phyloP scores from a whole-genome alignment of 2,329 filamentous ascomycete species.

The Trichoderma simmonsii region DNA sequence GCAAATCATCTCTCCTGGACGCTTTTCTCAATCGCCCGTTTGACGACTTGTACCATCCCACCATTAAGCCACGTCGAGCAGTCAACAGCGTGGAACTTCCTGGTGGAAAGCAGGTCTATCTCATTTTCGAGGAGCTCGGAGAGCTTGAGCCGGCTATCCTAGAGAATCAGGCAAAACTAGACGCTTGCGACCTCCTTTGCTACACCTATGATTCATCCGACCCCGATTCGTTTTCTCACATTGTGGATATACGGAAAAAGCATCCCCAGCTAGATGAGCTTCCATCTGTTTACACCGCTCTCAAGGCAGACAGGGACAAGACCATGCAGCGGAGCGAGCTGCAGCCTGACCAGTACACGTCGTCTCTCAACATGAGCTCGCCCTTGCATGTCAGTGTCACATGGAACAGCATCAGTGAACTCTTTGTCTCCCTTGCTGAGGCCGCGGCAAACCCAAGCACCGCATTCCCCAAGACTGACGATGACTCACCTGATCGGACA shows the following conservation, averaged over 20 bases:
- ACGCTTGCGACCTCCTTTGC: conserved; percentile 89
- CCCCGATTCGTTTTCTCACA: conserved; percentile 90
- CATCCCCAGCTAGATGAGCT: conserved; percentile 84
- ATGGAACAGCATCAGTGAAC: conserved; percentile 89
- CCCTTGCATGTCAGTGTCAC: conserved; percentile 93
- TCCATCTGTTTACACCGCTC: conserved; percentile 84
- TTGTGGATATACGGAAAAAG: conserved; percentile 74
- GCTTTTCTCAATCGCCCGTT: conserved; percentile 90
- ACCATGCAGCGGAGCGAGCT: conserved; percentile 90
- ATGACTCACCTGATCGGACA: conserved; percentile 78
- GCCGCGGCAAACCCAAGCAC: conserved; percentile 85
- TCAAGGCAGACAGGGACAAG: conserved; percentile 95
- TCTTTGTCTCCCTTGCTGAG: conserved; percentile 90
- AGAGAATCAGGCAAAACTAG: conserved; percentile 85
- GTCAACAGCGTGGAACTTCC: conserved; percentile 96
- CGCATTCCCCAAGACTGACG: conserved; percentile 85
- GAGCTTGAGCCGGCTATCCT: conserved; percentile 93
- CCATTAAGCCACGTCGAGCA: conserved; percentile 88
- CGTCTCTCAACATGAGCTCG: conserved; percentile 78
- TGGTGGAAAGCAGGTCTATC: conserved; percentile 93
- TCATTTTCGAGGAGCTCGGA: conserved; percentile 92
- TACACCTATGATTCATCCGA: conserved; percentile 97
- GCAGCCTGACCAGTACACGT: conserved; percentile 90
- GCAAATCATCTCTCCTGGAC: conserved; percentile 88
- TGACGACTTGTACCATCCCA: conserved; percentile 79